Evolutionary conservation across 176 grass and related monocot species (phyloP).

Genomic region (Triticum aestivum): IWGSC_CS_RefSeq_v2.1 NC_057805.1:83671321-83671820

Average conservation of each 20-base stretch:
- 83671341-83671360: not conserved
- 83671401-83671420: not conserved
- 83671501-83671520: not conserved
- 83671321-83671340: not conserved
- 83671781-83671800: conserved; percentile 5
- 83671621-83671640: too few relatives aligned
- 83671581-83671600: conserved; percentile 11
- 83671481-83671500: not conserved
- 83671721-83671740: too few relatives aligned
- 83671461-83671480: not conserved
- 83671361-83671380: conserved; percentile 5
- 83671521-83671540: not conserved
- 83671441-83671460: not conserved
- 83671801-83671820: conserved; percentile 1
- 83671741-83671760: too few relatives aligned
- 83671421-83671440: not conserved
- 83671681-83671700: too few relatives aligned
- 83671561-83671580: not conserved
- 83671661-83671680: too few relatives aligned
- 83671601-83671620: not conserved
- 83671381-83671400: conserved; percentile 9
- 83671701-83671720: too few relatives aligned
- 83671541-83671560: not conserved
- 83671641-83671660: too few relatives aligned
- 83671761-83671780: not conserved